These are phyloP conservation scores for Pelargonium cotyledonis DNA, from an alignment of 441 rosid species.

Conservation along the genomic window DNA sequence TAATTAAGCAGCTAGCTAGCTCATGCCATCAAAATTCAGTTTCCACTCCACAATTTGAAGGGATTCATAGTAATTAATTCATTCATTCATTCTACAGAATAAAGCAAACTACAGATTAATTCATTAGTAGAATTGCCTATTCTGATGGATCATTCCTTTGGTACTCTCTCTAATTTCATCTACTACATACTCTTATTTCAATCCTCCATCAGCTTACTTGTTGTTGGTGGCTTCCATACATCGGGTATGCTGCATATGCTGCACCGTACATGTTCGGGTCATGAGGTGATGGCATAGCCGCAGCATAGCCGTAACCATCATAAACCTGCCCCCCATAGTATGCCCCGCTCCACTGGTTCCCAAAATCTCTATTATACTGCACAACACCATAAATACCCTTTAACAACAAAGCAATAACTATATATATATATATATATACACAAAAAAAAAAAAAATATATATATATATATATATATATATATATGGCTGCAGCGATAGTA, in stretches of 20 bases:
- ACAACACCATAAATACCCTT: slow-evolving; percentile 12
- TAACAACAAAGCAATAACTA: background rate
- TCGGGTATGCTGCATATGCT: slow-evolving; percentile 67
- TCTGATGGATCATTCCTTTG: slow-evolving; percentile 21
- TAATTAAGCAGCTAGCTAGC: slow-evolving; percentile 24
- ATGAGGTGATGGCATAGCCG: slow-evolving; percentile 44
- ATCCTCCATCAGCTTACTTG: slow-evolving; percentile 68
- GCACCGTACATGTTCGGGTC: slow-evolving; percentile 70
- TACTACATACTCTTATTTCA: slow-evolving; percentile 30
- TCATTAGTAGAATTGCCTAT: slow-evolving; percentile 25
- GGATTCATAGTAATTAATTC: slow-evolving; percentile 28
- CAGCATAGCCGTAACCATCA: slow-evolving; percentile 63
- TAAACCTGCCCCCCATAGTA: slow-evolving; percentile 68
- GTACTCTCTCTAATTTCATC: slow-evolving; percentile 19
- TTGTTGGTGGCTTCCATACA: slow-evolving; percentile 77
- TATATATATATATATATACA: too few relatives aligned
- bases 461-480: too few relatives aligned
- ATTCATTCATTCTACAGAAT: slow-evolving; percentile 33
- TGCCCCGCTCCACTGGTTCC: slow-evolving; percentile 64
- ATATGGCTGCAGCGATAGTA: too few relatives aligned
- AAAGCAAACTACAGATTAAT: slow-evolving; percentile 26
- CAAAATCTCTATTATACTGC: slow-evolving; percentile 56
- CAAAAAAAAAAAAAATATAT: too few relatives aligned
- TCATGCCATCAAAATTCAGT: slow-evolving; percentile 67
- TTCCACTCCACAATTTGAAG: slow-evolving; percentile 44